Conservation (phyloP, 306 rosid genomes). For the Mucuna pruriens region DNA sequence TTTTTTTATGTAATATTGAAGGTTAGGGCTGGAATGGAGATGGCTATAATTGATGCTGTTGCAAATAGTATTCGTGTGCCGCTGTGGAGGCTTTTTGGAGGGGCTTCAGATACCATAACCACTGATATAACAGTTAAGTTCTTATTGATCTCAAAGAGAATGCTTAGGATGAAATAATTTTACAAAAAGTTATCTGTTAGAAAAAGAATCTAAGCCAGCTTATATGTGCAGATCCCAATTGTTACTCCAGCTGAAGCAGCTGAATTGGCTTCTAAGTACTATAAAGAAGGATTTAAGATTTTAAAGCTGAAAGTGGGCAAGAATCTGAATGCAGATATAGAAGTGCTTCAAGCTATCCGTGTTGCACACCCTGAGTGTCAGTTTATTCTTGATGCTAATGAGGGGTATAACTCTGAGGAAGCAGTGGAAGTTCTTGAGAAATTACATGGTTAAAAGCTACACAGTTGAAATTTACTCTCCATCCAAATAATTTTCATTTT, state of each 20-base stretch:
- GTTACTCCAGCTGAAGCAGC: conserved; percentile 84
- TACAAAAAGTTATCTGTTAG: conserved; percentile 8
- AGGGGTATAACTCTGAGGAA: conserved; percentile 79
- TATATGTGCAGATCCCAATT: conserved; percentile 78
- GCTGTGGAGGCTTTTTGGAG: conserved; percentile 93
- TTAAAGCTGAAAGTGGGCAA: conserved; percentile 91
- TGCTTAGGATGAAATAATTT: not conserved
- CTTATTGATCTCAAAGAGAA: conserved; percentile 28
- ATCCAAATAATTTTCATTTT: conserved; percentile 23
- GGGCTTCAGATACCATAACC: conserved; percentile 76
- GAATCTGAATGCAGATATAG: conserved; percentile 76
- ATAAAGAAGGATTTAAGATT: conserved; percentile 76
- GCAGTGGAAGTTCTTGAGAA: conserved; percentile 90
- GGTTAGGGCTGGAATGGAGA: conserved; percentile 98
- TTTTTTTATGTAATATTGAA: conserved; percentile 48
- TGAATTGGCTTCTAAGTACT: conserved; percentile 76
- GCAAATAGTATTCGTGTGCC: conserved; percentile 82
- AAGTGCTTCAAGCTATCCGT: conserved; percentile 86
- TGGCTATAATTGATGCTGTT: conserved; percentile 92
- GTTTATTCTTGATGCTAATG: conserved; percentile 95
- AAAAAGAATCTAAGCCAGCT: conserved; percentile 36
- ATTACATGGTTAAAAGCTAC: conserved; percentile 65
- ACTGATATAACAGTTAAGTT: conserved; percentile 88
- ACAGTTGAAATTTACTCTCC: not conserved
- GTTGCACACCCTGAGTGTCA: conserved; percentile 73